These are phyloP conservation scores for Metschnikowia vanudenii DNA, from an alignment of 805 yeast genomes.

Conservation along the genomic window DNA sequence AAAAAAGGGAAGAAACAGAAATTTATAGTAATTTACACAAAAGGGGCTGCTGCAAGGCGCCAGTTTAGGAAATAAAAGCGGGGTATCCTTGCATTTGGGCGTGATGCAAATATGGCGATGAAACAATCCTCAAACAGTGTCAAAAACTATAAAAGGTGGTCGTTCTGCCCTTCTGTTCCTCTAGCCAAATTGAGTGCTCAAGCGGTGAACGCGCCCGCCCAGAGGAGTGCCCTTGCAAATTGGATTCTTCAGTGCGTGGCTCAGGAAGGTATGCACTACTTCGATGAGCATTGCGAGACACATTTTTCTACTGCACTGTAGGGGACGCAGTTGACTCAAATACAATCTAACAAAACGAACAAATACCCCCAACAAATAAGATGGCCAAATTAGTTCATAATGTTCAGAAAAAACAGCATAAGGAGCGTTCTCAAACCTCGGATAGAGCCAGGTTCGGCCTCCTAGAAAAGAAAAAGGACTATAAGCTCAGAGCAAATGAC, in stretches of 20 bases:
- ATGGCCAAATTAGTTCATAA: slow-evolving; percentile 86
- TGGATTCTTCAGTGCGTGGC: neutral
- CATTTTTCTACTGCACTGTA: neutral
- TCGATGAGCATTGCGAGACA: slow-evolving; percentile 14
- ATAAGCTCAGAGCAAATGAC: slow-evolving; percentile 51
- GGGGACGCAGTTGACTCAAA: neutral
- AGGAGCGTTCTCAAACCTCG: slow-evolving; percentile 86
- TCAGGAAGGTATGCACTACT: slow-evolving; percentile 12
- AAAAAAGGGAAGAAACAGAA: neutral
- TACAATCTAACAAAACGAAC: neutral
- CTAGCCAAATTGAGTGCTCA: too few relatives aligned
- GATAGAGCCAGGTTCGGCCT: slow-evolving; percentile 76
- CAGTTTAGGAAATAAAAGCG: neutral
- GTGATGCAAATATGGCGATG: too few relatives aligned
- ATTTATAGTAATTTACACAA: neutral
- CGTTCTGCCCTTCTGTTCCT: too few relatives aligned
- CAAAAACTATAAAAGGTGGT: neutral
- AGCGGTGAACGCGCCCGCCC: too few relatives aligned
- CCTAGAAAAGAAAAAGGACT: slow-evolving; percentile 78
- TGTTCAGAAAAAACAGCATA: slow-evolving; percentile 93
- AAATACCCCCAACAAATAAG: neutral
- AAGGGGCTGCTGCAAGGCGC: neutral
- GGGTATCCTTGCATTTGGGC: neutral
- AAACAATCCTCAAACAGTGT: neutral
- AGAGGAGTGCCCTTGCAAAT: neutral